phyloP scores from a whole-genome alignment of 2,329 filamentous ascomycete genomes.

The Cordyceps sp. region DNA sequence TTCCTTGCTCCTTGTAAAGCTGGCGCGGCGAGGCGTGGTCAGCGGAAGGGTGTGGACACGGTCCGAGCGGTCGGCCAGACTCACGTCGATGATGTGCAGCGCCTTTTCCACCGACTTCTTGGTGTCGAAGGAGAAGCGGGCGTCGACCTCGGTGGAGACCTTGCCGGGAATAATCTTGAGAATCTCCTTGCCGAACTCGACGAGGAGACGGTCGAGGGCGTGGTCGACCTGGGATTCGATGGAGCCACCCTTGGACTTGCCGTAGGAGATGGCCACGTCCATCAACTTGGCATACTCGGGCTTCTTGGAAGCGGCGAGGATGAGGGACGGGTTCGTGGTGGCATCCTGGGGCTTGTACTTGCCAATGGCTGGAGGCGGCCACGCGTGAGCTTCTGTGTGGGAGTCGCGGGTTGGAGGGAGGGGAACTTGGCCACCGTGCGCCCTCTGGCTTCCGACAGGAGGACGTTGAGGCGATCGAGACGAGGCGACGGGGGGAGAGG shows the following conservation, averaged over 20 bases:
- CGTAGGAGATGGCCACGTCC: slow-evolving; percentile 68
- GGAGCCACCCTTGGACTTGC: slow-evolving; percentile 56
- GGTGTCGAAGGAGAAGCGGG: slow-evolving; percentile 87
- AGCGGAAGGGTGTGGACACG: slow-evolving; percentile 3
- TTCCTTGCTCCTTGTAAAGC: slow-evolving; percentile 88
- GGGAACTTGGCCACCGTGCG: too few relatives aligned
- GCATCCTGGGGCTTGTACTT: slow-evolving; percentile 99
- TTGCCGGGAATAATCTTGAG: slow-evolving; percentile 93
- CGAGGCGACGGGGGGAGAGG: slow-evolving; percentile 2
- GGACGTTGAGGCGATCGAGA: background rate
- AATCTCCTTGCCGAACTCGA: slow-evolving; percentile 97
- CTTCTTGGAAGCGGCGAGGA: slow-evolving; percentile 97
- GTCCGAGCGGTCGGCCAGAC: slow-evolving; percentile 10
- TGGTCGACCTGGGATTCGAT: slow-evolving; percentile 74
- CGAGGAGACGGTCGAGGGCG: slow-evolving; percentile 83
- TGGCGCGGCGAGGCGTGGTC: slow-evolving; percentile 19
- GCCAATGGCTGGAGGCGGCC: slow-evolving; percentile 61
- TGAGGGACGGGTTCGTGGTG: slow-evolving; percentile 97
- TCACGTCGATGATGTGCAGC: slow-evolving; percentile 86
- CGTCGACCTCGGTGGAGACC: slow-evolving; percentile 97
- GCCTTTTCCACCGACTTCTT: slow-evolving; percentile 89
- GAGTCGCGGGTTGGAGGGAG: background rate
- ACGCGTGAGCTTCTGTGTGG: slow-evolving; percentile 9
- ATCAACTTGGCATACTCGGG: slow-evolving; percentile 87
- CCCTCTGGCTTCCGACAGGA: too few relatives aligned